Base-by-base conservation (phyloP, 345 rosid genomes). In the Eucalyptus shirleyi region DNA sequence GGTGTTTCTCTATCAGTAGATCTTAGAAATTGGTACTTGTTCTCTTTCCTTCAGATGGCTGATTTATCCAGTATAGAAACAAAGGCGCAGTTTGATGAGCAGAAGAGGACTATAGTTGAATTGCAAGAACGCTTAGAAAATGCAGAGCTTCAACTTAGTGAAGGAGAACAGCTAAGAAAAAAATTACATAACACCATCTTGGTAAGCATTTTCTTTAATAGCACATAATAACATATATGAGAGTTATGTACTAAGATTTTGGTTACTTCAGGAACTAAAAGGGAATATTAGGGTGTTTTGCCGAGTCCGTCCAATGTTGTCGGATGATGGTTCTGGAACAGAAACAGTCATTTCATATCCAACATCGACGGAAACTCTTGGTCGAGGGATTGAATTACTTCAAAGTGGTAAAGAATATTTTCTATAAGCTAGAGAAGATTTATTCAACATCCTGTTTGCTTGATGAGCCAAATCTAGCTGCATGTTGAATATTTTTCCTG, bases 231-330 rank as follows among this genome's bases (percentile, higher is more conserved):
- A 3, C 21, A 18, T 53, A 77, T 67, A 62, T 49, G 34, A 42
- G 32, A 3, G 88, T 53, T 28, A 53, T 37, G 69, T 72, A 40
- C 83, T 90, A 50, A 89, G n/a, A 69, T 13, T 28, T 87, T 49
- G 81, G 47, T 51, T 87, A 42, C 88, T 50, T 23, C 90, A 98
- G 99, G 99, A 98, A 94, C 90, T 98, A 16, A 98, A 98, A 94
- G 99, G 99, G n/a, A 98, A 98, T 83, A 98, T 98, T 77, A 95
- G 99, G 14, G 99, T 98, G 2, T 98, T 98, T 89, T 98, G 99
- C 87, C 94, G 99, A 88, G 99, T 98, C 55, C 98, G 99, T 11
- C 99, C 99, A 69, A 62, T 93, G 87, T 91, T 96, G 89, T 96
- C 97, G 6, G 98, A 97, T 89, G 99, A 98, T 89, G 94, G 96